Conservation (phyloP, 192 early-diverging fungal species). For the Mortierella antarctica region DNA sequence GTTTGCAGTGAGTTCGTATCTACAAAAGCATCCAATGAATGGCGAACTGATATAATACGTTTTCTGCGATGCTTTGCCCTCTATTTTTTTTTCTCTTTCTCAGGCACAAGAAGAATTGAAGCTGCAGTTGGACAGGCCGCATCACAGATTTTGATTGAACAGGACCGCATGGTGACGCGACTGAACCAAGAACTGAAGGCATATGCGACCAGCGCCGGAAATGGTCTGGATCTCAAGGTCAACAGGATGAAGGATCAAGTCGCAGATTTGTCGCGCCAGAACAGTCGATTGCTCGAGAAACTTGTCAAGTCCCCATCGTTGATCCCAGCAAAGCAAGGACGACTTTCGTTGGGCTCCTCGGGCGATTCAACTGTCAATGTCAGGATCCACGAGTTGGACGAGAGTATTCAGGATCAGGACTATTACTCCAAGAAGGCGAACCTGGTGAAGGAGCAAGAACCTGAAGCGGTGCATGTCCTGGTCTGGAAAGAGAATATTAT, state of each 20-base stretch:
- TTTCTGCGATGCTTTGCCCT: neutral
- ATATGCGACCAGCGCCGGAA: conserved; percentile 32
- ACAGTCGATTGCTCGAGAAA: conserved; percentile 55
- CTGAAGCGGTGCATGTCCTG: conserved; percentile 52
- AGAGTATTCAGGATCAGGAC: conserved; percentile 48
- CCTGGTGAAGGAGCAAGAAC: conserved; percentile 47
- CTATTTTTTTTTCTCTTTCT: neutral
- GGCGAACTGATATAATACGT: neutral
- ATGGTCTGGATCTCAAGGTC: conserved; percentile 56
- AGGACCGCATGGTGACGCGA: conserved; percentile 56
- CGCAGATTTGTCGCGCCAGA: conserved; percentile 52
- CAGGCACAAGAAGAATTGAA: conserved; percentile 69
- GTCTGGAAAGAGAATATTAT: conserved; percentile 55
- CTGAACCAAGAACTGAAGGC: conserved; percentile 52
- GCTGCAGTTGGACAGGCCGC: conserved; percentile 62
- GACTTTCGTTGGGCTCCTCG: conserved; percentile 1
- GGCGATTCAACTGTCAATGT: conserved; percentile 5
- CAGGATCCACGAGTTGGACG: conserved; percentile 52
- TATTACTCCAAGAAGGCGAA: conserved; percentile 61
- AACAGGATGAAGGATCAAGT: conserved; percentile 55
- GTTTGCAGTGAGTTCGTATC: neutral
- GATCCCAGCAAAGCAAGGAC: conserved; percentile 9
- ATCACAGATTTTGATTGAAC: conserved; percentile 55
- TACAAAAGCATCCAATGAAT: neutral
- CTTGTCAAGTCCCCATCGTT: conserved; percentile 41